A percentile compares a stretch with the other conserved stretches of the same genome.
Conservation (phyloP, 176 grass and related monocot genomes). For the Avena sativa region DNA sequence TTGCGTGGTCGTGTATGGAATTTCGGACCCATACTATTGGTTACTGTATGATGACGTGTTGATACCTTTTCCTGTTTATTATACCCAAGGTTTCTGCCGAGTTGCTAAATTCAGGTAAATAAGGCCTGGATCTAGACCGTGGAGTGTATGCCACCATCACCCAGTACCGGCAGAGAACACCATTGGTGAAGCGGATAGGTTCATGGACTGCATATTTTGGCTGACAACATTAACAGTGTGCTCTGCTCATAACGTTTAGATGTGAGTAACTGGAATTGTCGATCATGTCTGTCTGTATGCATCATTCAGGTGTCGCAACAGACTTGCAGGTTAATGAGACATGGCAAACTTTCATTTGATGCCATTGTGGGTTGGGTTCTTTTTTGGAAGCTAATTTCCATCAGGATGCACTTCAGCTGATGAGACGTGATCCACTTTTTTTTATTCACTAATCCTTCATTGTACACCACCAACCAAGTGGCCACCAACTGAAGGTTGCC, state of each 20-base stretch:
- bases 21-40: neutral
- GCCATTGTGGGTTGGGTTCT: slow-evolving; percentile 4
- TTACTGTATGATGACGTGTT: slow-evolving; percentile 35
- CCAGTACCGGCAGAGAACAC: neutral
- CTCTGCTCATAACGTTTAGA: slow-evolving; percentile 24
- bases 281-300: slow-evolving; percentile 9
- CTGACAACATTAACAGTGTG: slow-evolving; percentile 30
- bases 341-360: slow-evolving; percentile 41
- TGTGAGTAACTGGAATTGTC: slow-evolving; percentile 26
- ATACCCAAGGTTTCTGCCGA: slow-evolving; percentile 14
- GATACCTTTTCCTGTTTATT: neutral
- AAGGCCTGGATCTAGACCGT: slow-evolving; percentile 35
- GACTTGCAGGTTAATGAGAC: slow-evolving; percentile 16
- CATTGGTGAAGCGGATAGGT: slow-evolving; percentile 28
- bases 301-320: slow-evolving; percentile 9
- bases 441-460: slow-evolving; percentile 1
- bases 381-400: slow-evolving; percentile 25
- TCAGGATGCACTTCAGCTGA: slow-evolving; percentile 33
- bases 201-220: neutral
- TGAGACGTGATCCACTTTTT: slow-evolving; percentile 36
- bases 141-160: neutral
- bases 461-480: slow-evolving; percentile 17
- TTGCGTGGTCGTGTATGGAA: slow-evolving; percentile 4
- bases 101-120: slow-evolving; percentile 31
- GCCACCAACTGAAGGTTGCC: neutral